phyloP scores from a whole-genome alignment of 202 grass and related monocot species.

The Elaeis oleifera region DNA sequence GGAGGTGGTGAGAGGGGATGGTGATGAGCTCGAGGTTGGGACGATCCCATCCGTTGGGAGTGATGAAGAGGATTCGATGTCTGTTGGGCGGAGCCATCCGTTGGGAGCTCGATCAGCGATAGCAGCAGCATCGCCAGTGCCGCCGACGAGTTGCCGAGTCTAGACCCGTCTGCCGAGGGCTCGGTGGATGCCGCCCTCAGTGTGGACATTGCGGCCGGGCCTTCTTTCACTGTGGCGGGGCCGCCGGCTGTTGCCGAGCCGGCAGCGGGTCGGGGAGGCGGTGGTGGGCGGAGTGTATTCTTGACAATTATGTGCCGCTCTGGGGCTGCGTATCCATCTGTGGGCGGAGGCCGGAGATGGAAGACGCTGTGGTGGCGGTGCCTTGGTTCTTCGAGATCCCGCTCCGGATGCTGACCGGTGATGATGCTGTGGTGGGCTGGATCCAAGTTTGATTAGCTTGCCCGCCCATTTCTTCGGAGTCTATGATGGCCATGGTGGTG shows the following conservation, averaged over 20 bases:
- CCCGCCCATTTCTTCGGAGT: conserved; percentile 87
- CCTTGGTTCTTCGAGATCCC: conserved; percentile 65
- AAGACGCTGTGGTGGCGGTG: conserved; percentile 49
- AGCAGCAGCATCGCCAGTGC: conserved; percentile 73
- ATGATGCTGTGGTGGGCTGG: conserved; percentile 45
- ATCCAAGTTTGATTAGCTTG: conserved; percentile 53
- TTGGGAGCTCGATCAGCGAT: conserved; percentile 72
- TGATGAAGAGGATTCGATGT: conserved; percentile 36
- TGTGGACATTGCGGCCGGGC: background rate
- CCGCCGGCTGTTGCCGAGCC: conserved; percentile 5
- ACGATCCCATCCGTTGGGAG: conserved; percentile 16
- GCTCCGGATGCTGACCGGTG: conserved; percentile 66
- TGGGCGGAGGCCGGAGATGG: conserved; percentile 83
- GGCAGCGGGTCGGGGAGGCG: conserved; percentile 10
- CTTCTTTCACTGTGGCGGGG: background rate
- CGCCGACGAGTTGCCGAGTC: conserved; percentile 48
- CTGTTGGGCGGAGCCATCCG: conserved; percentile 37
- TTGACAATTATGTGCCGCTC: conserved; percentile 62
- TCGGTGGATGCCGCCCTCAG: conserved; percentile 9
- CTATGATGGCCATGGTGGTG: conserved; percentile 86
- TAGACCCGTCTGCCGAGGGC: conserved; percentile 23
- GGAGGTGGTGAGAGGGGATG: conserved; percentile 15
- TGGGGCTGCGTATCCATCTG: conserved; percentile 74
- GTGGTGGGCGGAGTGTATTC: conserved; percentile 62
- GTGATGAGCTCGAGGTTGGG: conserved; percentile 25